A percentile compares a stretch with the other conserved stretches of the same genome.
phyloP scores from a whole-genome alignment of 805 yeast species.

The Wickerhamomyces strasburgensis region DNA sequence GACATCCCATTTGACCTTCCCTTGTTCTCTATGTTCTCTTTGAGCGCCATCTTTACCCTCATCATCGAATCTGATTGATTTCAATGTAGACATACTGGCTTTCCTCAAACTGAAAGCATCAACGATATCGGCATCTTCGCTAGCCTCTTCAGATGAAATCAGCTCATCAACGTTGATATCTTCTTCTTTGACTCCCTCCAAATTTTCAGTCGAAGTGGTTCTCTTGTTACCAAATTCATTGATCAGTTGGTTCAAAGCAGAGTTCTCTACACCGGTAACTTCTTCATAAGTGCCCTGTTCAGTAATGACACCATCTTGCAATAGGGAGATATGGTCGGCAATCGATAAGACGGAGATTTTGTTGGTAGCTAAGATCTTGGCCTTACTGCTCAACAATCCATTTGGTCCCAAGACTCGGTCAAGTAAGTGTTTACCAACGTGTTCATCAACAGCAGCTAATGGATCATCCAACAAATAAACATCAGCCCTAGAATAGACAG shows the following conservation, averaged over 20 bases:
- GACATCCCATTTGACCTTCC: slow-evolving; percentile 86
- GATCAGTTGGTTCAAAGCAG: slow-evolving; percentile 51
- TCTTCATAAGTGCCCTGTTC: slow-evolving; percentile 62
- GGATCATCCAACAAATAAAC: slow-evolving; percentile 88
- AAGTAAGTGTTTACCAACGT: slow-evolving; percentile 83
- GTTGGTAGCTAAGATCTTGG: slow-evolving; percentile 81
- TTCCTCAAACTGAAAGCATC: slow-evolving; percentile 46
- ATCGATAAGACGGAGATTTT: slow-evolving; percentile 74
- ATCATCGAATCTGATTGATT: slow-evolving; percentile 33
- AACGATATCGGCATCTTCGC: slow-evolving; percentile 27
- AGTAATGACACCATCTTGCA: slow-evolving; percentile 61
- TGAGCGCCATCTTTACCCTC: slow-evolving; percentile 24
- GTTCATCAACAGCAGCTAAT: slow-evolving; percentile 95
- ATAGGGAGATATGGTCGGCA: slow-evolving; percentile 65
- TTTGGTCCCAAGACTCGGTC: slow-evolving; percentile 76
- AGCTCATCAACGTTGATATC: slow-evolving; percentile 15
- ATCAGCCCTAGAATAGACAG: slow-evolving; percentile 93
- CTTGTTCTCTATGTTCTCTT: slow-evolving; percentile 85
- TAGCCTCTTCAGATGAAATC: slow-evolving; percentile 22
- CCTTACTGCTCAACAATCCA: slow-evolving; percentile 71
- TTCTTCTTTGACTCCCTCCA: slow-evolving; percentile 15
- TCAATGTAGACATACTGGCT: slow-evolving; percentile 54
- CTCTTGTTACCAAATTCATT: slow-evolving; percentile 54
- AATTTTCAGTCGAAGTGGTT: slow-evolving; percentile 11
- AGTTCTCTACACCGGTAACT: slow-evolving; percentile 39